Conservation (phyloP, 306 rosid species). For the Sechiopsis laciniata region DNA sequence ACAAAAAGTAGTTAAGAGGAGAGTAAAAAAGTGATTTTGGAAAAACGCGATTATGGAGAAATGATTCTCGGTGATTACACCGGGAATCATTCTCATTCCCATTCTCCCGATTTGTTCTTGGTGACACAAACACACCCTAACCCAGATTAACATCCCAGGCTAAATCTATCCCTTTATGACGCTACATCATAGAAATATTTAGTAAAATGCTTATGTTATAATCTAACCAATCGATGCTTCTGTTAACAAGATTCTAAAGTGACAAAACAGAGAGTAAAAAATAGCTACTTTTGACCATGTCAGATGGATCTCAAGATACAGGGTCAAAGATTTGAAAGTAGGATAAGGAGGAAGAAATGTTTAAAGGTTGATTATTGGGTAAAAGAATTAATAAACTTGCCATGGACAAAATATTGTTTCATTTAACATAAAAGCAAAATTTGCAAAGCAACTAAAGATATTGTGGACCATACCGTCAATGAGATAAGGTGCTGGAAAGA, state of each 20-base stretch:
- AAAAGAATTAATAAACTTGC: neutral
- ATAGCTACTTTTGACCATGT: neutral
- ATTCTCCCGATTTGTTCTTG: too few relatives aligned
- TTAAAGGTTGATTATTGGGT: neutral
- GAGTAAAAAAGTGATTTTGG: too few relatives aligned
- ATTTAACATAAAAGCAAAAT: neutral
- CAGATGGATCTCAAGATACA: neutral
- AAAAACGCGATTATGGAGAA: too few relatives aligned
- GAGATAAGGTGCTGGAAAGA: slow-evolving; percentile 90
- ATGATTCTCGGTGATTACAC: too few relatives aligned
- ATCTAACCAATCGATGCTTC: neutral
- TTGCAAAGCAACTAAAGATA: slow-evolving; percentile 14
- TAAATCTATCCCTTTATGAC: too few relatives aligned
- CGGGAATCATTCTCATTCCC: too few relatives aligned
- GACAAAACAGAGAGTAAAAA: neutral
- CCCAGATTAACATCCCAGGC: too few relatives aligned
- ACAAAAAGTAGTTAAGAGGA: too few relatives aligned
- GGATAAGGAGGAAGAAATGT: neutral
- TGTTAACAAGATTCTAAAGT: neutral
- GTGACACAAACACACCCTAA: too few relatives aligned
- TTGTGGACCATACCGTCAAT: slow-evolving; percentile 50
- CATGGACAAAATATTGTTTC: neutral
- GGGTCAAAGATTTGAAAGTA: neutral
- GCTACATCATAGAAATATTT: too few relatives aligned
- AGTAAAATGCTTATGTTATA: too few relatives aligned